Evolutionary conservation across 768 basidiomycete species (phyloP).

Genomic region (Hypholoma fasciculare): DNA sequence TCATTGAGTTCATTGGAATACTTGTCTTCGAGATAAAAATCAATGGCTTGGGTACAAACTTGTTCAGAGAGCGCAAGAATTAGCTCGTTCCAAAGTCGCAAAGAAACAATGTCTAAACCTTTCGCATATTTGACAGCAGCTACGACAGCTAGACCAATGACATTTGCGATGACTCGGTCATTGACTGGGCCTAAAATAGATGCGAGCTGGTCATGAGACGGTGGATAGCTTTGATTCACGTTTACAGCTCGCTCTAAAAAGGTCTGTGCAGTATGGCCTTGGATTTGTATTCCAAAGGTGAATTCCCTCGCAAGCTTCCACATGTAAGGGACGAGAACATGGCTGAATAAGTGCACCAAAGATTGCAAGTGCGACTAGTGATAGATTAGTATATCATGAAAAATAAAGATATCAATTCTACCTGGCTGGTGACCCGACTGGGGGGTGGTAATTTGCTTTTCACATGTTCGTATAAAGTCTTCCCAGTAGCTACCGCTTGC

Average conservation of each 20-base stretch:
- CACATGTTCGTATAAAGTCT: slow-evolving; percentile 1
- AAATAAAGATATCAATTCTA: background rate
- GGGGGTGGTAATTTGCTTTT: background rate
- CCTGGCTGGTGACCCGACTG: background rate
- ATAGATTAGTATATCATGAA: too few species aligned
- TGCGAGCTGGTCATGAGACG: background rate
- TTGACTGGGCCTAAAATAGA: background rate
- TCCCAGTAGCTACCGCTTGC: slow-evolving; percentile 14
- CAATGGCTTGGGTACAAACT: slow-evolving; percentile 26
- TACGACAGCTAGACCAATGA: slow-evolving; percentile 19
- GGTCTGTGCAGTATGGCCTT: slow-evolving; percentile 8
- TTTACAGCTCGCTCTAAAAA: slow-evolving; percentile 19
- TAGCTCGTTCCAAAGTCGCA: background rate
- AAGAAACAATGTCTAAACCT: slow-evolving; percentile 9
- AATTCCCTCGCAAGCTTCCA: background rate
- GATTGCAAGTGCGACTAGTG: too few species aligned
- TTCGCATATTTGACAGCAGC: slow-evolving; percentile 22
- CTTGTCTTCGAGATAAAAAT: slow-evolving; percentile 24
- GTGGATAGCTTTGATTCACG: slow-evolving; percentile 7
- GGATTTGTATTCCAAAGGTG: slow-evolving; percentile 7
- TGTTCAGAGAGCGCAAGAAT: background rate
- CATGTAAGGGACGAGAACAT: too few species aligned
- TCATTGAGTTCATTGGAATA: slow-evolving; percentile 14
- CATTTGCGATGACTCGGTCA: slow-evolving; percentile 3
- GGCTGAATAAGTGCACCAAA: too few species aligned